Percentiles rank a stretch among this genome's conserved stretches.
phyloP scores from a whole-genome alignment of 2,329 filamentous ascomycete species.

The Elsinoe arachidis region DNA sequence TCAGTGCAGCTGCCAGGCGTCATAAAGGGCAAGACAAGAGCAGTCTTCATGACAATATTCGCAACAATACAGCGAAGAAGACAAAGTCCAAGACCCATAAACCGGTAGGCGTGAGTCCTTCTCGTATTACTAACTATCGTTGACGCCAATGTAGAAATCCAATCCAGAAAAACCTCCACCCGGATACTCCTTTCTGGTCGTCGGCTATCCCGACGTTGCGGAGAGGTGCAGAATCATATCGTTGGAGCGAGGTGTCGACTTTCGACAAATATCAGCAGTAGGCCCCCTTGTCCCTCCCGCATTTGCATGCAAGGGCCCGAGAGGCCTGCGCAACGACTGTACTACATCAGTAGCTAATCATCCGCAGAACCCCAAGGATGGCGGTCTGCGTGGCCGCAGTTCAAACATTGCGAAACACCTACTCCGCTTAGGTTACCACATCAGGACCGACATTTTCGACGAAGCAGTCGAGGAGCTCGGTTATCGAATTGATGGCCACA shows the following conservation, averaged over 20 bases:
- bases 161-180: slow-evolving; percentile 35
- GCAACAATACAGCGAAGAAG: not conserved
- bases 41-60: not conserved
- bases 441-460: slow-evolving; percentile 51
- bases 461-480: slow-evolving; percentile 47
- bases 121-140: not conserved
- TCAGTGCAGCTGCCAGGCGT: not conserved
- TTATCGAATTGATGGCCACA: slow-evolving; percentile 25
- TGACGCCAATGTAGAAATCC: not conserved
- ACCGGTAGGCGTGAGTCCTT: not conserved
- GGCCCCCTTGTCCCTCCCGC: not conserved
- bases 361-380: slow-evolving; percentile 19
- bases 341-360: slow-evolving; percentile 5
- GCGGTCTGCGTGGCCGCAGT: no score
- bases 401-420: slow-evolving; percentile 48
- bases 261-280: slow-evolving; percentile 53
- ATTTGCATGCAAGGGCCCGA: not conserved
- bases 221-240: slow-evolving; percentile 53
- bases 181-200: slow-evolving; percentile 54
- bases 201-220: slow-evolving; percentile 52
- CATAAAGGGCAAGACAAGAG: not conserved
- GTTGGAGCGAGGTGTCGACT: slow-evolving; percentile 44
- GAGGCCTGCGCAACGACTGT: not conserved
- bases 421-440: slow-evolving; percentile 55
- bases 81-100: not conserved